Conservation (phyloP, 2,329 filamentous ascomycete genomes). For the Fusarium armeniacum region DNA sequence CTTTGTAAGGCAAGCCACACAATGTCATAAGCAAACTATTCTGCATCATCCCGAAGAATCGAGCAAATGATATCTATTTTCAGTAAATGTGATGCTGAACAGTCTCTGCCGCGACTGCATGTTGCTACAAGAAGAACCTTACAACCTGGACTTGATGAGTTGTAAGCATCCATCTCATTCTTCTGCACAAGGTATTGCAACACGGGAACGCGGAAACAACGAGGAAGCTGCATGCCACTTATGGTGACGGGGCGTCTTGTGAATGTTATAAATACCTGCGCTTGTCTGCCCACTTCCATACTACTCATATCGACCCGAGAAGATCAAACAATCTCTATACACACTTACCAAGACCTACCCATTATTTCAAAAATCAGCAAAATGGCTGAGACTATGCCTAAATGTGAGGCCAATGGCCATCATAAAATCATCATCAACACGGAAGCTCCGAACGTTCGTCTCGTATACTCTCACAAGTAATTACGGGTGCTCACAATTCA, state of each 20-base stretch:
- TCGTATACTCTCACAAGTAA: not conserved
- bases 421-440: slow-evolving; percentile 40
- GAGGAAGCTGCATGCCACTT: not conserved
- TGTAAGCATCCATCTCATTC: not conserved
- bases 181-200: not conserved
- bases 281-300: not conserved
- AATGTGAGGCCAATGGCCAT: slow-evolving; percentile 14
- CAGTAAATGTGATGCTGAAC: not conserved
- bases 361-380: not conserved
- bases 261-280: slow-evolving; percentile 14
- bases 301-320: not conserved
- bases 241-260: not conserved
- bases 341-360: not conserved
- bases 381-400: slow-evolving; percentile 4
- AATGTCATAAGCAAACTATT: slow-evolving; percentile 24
- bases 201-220: not conserved
- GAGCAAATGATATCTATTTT: slow-evolving; percentile 4
- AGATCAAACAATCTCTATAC: not conserved
- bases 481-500: not conserved
- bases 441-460: slow-evolving; percentile 39
- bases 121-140: not conserved
- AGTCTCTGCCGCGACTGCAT: not conserved
- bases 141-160: not conserved
- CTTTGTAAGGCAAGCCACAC: slow-evolving; percentile 37
- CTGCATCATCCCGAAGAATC: slow-evolving; percentile 11